Base-by-base conservation (phyloP, 192 early-diverging fungal genomes). In the Linderina pennispora region DNA sequence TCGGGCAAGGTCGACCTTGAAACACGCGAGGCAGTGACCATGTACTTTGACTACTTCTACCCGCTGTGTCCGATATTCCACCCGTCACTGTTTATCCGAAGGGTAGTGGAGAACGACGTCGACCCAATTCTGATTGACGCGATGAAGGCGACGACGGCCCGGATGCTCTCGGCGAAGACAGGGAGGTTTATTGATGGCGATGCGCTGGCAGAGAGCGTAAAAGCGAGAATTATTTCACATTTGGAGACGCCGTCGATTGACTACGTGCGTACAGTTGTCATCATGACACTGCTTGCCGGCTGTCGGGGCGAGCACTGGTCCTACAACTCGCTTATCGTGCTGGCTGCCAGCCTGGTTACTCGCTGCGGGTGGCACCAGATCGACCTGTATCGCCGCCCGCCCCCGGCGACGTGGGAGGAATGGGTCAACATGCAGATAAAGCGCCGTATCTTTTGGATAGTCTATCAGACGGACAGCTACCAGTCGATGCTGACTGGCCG, bases 371-470 rank as follows among this genome's bases (percentile, higher is more conserved):
- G 65, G 65, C 58, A 68, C 20, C 42, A 45, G 37, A n/a, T n/a
- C n/a, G n/a, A n/a, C n/a, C 34, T 68, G 15, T 58, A 68, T 26
- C 44, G 40, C 17, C 40, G 53, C 18, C 42, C 44, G 24, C 32
- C 28, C 20, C 24, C 42, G 8, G 40, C 20, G 23, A 42, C 57
- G 8, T 68, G 65, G 58, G 53, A 57, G 14, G 49, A 51, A 11
- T 68, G 65, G 65, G 52, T 68, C 3, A 40, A 56, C 26, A 20
- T 40, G 2, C 58, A 68, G 37, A 56, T 50, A n/a, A 61, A 62
- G 45, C 48, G 65, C 9, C 65, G 65, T 4, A 50, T 62, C 3
- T 53, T 62, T 20, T 68, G 65, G 65, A 46, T 48, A 2, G 53
- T 35, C 3, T 48, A 40, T 25, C 44, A 45, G 10, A 44, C 53